A percentile compares a stretch with the other conserved stretches of the same genome.
Conservation (phyloP, 108 stramenopile species). For the Cyclotella atomus region DNA sequence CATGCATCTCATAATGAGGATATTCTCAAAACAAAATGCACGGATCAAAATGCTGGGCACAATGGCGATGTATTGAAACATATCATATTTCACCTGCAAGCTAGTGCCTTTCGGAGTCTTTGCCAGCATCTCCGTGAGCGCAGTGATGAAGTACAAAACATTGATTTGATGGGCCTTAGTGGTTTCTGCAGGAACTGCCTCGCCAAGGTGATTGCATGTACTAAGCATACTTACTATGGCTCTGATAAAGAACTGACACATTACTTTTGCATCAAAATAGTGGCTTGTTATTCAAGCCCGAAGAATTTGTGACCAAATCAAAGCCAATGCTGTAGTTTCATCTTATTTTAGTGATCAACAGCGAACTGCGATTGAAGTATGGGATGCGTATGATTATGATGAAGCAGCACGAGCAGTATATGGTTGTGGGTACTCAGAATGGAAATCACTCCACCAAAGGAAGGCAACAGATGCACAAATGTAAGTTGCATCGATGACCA, state of each 20-base stretch:
- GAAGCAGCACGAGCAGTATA: conserved; percentile 87
- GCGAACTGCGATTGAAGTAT: conserved; percentile 33
- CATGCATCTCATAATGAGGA: conserved; percentile 45
- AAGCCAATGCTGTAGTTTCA: conserved; percentile 1
- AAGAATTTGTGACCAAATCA: conserved; percentile 57
- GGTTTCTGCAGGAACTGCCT: conserved; percentile 95
- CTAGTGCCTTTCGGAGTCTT: conserved; percentile 80
- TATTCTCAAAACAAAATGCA: conserved; percentile 21
- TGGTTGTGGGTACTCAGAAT: conserved; percentile 79
- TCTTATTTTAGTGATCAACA: conserved; percentile 34
- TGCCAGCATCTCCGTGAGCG: conserved; percentile 73
- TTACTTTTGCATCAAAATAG: conserved; percentile 22
- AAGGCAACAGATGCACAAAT: conserved; percentile 85
- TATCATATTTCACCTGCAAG: conserved; percentile 66
- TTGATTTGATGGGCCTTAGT: conserved; percentile 89
- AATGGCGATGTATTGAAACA: conserved; percentile 26
- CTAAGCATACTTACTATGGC: not conserved
- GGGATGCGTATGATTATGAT: conserved; percentile 86
- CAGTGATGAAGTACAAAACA: conserved; percentile 85
- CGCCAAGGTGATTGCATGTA: conserved; percentile 67
- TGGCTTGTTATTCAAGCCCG: conserved; percentile 87
- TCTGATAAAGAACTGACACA: not conserved
- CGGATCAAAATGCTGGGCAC: conserved; percentile 4
- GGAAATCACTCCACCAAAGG: conserved; percentile 80
- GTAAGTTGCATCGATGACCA: conserved; percentile 24